These are phyloP conservation scores for Phlegmacium glaucopus DNA, from an alignment of 768 basidiomycete genomes.

Conservation along the genomic window DNA sequence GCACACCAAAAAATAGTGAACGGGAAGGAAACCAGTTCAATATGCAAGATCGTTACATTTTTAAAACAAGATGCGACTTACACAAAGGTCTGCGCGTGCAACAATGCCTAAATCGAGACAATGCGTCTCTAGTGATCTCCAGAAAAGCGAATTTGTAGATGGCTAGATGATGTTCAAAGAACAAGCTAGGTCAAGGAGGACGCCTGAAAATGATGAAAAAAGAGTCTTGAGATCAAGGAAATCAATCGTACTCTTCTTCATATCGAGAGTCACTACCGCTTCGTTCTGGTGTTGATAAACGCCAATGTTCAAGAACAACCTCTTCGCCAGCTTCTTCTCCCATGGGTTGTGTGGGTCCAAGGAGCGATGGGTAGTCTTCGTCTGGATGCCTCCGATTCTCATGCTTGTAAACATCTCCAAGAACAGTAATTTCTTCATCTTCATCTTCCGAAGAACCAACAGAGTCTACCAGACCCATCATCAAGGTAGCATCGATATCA, in stretches of 20 bases:
- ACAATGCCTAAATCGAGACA: not conserved
- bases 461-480: conserved; percentile 9
- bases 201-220: conserved; percentile 19
- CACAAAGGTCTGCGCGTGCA: conserved; percentile 1
- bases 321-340: conserved; percentile 16
- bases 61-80: conserved; percentile 7
- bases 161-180: conserved; percentile 3
- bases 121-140: not conserved
- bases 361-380: not conserved
- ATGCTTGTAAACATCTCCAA: not conserved
- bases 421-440: not conserved
- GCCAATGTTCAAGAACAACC: conserved; percentile 46
- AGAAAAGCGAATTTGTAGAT: not conserved
- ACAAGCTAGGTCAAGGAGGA: conserved; percentile 18
- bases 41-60: not conserved
- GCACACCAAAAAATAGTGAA: too few species aligned
- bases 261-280: conserved; percentile 24
- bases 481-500: conserved; percentile 12
- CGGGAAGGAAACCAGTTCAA: not conserved
- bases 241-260: conserved; percentile 38
- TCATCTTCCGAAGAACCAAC: conserved; percentile 11
- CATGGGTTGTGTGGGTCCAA: not conserved
- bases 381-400: not conserved
- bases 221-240: not conserved
- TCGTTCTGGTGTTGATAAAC: conserved; percentile 31